phyloP scores from a whole-genome alignment of 202 grass and related monocot genomes.

The Schoenoplectus triqueter region DNA sequence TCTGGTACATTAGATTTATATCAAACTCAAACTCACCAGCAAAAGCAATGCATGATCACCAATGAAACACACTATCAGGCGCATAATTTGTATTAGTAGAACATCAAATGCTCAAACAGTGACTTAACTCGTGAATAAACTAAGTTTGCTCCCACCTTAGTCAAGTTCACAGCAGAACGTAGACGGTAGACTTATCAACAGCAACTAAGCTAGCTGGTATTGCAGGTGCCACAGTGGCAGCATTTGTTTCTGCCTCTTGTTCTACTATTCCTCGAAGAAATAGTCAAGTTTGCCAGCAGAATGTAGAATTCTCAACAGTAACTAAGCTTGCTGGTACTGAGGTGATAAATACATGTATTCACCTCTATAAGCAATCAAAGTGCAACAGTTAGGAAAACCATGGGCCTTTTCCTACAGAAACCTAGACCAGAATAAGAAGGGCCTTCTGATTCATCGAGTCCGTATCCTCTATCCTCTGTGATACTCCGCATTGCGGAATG shows the following conservation, averaged over 20 bases:
- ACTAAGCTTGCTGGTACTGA: background rate
- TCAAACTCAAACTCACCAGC: background rate
- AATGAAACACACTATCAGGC: constrained; percentile 8
- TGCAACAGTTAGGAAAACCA: background rate
- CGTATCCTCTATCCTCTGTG: background rate
- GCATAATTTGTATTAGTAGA: background rate
- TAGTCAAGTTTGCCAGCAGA: background rate
- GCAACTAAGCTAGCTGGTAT: background rate
- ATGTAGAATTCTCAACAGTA: constrained; percentile 14
- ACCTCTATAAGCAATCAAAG: background rate
- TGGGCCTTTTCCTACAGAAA: background rate
- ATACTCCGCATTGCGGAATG: no score
- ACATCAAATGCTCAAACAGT: background rate
- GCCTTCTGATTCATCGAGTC: background rate
- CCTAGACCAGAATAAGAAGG: background rate
- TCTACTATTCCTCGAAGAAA: background rate
- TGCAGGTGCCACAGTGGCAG: background rate
- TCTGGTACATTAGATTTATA: background rate
- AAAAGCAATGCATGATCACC: background rate
- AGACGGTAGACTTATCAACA: background rate
- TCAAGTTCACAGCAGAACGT: background rate
- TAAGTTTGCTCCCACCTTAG: background rate
- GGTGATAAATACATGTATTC: background rate
- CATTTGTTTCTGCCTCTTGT: background rate
- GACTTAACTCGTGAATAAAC: background rate